phyloP scores from a whole-genome alignment of 495 filamentous ascomycete genomes.

The Aspergillus avenaceus region DNA sequence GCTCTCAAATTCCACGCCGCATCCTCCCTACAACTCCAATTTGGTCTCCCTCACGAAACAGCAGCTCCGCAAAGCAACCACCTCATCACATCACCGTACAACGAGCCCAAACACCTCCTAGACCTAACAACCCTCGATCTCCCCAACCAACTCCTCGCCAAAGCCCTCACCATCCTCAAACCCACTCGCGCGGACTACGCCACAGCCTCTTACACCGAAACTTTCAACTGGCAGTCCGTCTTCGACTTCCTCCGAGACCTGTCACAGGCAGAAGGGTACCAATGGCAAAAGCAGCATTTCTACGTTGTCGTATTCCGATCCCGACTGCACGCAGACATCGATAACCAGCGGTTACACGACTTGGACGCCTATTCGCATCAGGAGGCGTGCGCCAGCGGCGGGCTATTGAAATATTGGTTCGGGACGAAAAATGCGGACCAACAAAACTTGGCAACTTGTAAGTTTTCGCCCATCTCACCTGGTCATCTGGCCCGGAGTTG shows the following conservation, averaged over 20 bases:
- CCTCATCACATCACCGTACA: constrained; percentile 73
- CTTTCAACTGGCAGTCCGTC: constrained; percentile 74
- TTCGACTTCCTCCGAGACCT: constrained; percentile 47
- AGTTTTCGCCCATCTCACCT: constrained; percentile 10
- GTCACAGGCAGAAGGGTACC: constrained; percentile 37
- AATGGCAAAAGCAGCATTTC: constrained; percentile 63
- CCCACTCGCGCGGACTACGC: constrained; percentile 68
- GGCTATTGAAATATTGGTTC: constrained; percentile 91
- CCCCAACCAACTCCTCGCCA: constrained; percentile 64
- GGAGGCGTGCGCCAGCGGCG: constrained; percentile 72
- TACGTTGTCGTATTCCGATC: constrained; percentile 84
- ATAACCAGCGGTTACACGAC: constrained; percentile 56
- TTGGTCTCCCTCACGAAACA: not conserved
- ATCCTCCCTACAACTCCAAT: constrained; percentile 28
- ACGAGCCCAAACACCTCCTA: constrained; percentile 61
- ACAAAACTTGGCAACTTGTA: constrained; percentile 71
- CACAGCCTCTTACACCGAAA: constrained; percentile 64
- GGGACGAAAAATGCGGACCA: constrained; percentile 59
- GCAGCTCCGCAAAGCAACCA: constrained; percentile 14
- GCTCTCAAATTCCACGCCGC: constrained; percentile 33
- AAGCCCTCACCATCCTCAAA: constrained; percentile 60
- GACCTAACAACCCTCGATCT: constrained; percentile 60
- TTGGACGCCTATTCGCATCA: constrained; percentile 72
- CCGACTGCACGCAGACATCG: constrained; percentile 54
- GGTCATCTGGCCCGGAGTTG: not conserved